Evolutionary conservation across 306 rosid genomes (phyloP), one percentile per base, ranked within the genome.

Genomic region (Prunus davidiana): DNA sequence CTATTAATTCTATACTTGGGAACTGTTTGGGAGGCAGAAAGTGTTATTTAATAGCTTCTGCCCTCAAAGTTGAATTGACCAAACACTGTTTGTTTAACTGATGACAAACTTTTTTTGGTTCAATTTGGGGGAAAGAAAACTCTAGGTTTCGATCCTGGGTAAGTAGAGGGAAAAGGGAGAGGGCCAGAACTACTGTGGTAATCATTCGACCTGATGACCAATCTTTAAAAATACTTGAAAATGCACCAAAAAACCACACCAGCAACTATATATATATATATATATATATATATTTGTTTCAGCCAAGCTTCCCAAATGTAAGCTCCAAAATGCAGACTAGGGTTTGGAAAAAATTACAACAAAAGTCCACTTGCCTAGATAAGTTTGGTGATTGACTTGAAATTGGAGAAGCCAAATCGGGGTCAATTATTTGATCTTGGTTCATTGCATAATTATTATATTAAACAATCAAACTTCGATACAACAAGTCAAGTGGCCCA

Each of bases 61-160:
- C 75, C 47, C 58, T 75, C 52, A 76, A 64, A 70, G 56, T 38
- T n/a, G 28, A 81, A 70, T 70, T 76, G 77, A 75, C 84, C 80
- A 43, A 54, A 47, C 54, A 69, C 61, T 34, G 47, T 58, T 58
- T 18, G 19, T 8, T 34, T 34, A 34, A 34, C 41, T 34, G 41
- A 34, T 34, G 41, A 5, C 8, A 34, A 34, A 34, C 41, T 5
- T 34, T 1, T 34, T 34, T 34, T 34, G 8, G 6, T 32, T 34
- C 38, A 6, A 34, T 34, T 34, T 1, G 38, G 38, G 6, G 8
- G 38, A 34, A 34, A 34, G 38, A 34, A 34, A 34, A 34, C 38
- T 34, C 41, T 1, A 34, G 41, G 41, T 5, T 34, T 5, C 41
- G 2, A 34, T 34, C 1, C 41, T 34, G 8, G 41, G 8, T 34